Evolutionary conservation across 202 grass and related monocot genomes (phyloP), one percentile per base, ranked within the genome.

Genomic region (Musa balbisiana): DNA sequence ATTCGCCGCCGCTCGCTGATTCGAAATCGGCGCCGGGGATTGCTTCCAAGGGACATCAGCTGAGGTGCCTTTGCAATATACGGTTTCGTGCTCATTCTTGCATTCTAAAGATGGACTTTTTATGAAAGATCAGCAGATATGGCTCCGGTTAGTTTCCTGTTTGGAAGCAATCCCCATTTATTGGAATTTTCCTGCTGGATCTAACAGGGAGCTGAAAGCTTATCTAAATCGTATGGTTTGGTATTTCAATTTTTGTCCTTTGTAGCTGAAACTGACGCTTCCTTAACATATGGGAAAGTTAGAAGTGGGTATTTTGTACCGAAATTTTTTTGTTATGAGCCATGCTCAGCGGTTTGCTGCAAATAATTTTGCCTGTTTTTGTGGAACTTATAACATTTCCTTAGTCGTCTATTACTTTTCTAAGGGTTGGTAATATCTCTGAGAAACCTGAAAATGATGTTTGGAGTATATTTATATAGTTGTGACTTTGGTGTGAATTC

Each of bases 121-220:
- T 21, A 12, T 20, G 67, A 10, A 51, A 43, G 17, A 21, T 51
- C 20, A 43, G 33, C 33, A 43, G 33, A 43, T 20, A 20, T 19
- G 17, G 22, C 21, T 12, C 26, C 11, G 63, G 3, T 21, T 12
- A 11, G 63, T 67, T 67, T 67, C 27, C 33, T 33, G 1, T 67
- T 33, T 33, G 64, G 25, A 29, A 67, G 12, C 13, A 67, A 67
- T 8, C 14, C 51, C 14, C 1, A 43, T 67, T 67, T 67, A 43
- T 43, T 43, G 24, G 64, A 67, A 17, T 67, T 2, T 67, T 67
- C 33, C 64, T 67, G 64, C 25, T 43, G 64, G 25, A 67, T 67
- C 64, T 67, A 26, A 67, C 16, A 43, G 27, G 63, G 56, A 60
- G 64, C 11, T 67, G 64, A 67, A 67, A 33, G 27, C 33, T 67